phyloP scores from a whole-genome alignment of 805 yeast species.

The Lipomyces kockii region DNA sequence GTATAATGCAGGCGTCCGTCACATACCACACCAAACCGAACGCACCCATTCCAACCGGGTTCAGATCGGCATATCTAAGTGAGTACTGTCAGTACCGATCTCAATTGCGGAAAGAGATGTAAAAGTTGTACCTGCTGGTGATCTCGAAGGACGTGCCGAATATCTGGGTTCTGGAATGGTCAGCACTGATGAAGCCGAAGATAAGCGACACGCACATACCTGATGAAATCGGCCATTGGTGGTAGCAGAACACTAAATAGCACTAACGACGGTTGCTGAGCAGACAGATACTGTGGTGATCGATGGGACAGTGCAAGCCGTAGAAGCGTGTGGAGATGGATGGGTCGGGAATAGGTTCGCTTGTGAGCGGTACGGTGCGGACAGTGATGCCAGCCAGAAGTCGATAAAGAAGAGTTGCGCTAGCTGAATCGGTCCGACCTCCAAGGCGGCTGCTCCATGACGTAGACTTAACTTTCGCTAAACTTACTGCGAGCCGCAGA shows the following conservation, averaged over 20 bases:
- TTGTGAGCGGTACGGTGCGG: background rate
- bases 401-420: background rate
- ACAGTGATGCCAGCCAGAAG: background rate
- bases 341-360: background rate
- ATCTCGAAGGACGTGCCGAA: slow-evolving; percentile 95
- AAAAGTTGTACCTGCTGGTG: slow-evolving; percentile 54
- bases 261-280: background rate
- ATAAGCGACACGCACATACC: slow-evolving; percentile 32
- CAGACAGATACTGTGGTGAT: background rate
- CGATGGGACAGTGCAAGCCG: background rate
- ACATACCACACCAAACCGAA: slow-evolving; percentile 86
- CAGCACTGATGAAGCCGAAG: background rate
- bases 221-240: slow-evolving; percentile 43
- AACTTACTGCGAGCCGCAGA: background rate
- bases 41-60: slow-evolving; percentile 99
- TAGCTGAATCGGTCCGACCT: background rate
- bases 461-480: background rate
- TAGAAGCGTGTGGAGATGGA: background rate
- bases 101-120: slow-evolving; percentile 25
- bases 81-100: background rate
- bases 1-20: background rate
- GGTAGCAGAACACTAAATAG: background rate
- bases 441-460: background rate
- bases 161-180: slow-evolving; percentile 70
- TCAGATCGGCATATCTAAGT: slow-evolving; percentile 80